Base-by-base conservation (phyloP, 768 basidiomycete genomes). In the Termitomyces sp. region DNA sequence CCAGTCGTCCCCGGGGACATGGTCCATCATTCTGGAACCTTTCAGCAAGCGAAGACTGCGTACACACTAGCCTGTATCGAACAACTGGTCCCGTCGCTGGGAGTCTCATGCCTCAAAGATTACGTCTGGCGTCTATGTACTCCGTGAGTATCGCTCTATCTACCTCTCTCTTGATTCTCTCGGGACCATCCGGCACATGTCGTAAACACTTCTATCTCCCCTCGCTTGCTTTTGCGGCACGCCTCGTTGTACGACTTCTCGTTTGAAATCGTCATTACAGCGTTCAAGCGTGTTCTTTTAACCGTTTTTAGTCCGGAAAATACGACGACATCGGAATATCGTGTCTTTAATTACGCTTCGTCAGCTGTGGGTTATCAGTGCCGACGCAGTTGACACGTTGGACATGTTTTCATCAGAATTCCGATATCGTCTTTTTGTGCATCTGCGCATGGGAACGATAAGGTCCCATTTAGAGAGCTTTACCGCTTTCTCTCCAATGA, bases 21-120 rank as follows among this genome's bases (percentile, higher is more conserved):
- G 34, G 33, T 16, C 10, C 41, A 15, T 2, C 51, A n/a, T 15
- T 22, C 59, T 22, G 53, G 39, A 5, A 36, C 36, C 22, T 61
- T 63, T n/a, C 47, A 57, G 13, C 71, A 70, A 51, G 74, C 78
- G 1, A 81, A 82, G 64, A 70, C 72, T 57, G 86, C 88, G 0
- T 93, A 87, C 67, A 79, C 81, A 12, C 73, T 94, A 31, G 87
- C 87, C 8, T 83, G 84, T 55, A 80, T 90, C 22, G 92, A 94
- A 68, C 92, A 93, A 65, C 78, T 94, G 4, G 76, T 92, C 10
- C 81, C 85, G 0, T 76, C 80, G 4, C 71, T 94, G 16, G 76
- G 73, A 50, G 77, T 80, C 15, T 71, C 73, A 3, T 81, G 74
- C 55, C 76, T 92, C 51, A 78, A 79, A 65, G 68, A 79, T 5